A percentile compares a stretch with the other conserved stretches of the same genome.
Conservation (phyloP, 352 stramenopile species). For the Phytophthora ramorum region DNA sequence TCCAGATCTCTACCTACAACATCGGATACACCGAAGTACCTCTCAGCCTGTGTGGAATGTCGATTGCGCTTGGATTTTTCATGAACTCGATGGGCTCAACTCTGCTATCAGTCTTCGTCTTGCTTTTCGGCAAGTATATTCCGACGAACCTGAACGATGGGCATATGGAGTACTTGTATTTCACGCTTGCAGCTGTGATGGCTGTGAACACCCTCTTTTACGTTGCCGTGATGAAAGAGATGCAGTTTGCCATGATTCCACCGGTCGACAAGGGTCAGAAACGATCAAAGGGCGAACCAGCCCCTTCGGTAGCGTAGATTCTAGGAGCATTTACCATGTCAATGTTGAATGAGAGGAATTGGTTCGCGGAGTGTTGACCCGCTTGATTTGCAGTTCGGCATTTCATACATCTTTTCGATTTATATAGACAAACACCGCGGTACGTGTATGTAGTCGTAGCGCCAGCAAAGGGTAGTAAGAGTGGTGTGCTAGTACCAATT, state of each 20-base stretch:
- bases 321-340: not conserved
- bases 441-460: too few species aligned
- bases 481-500: too few species aligned
- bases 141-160: constrained; percentile 58
- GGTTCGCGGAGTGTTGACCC: too few species aligned
- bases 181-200: constrained; percentile 38
- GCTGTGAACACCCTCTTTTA: constrained; percentile 46
- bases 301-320: constrained; percentile 10
- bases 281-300: constrained; percentile 13
- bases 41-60: constrained; percentile 26
- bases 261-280: constrained; percentile 11
- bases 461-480: too few species aligned
- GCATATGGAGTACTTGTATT: constrained; percentile 60
- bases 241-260: constrained; percentile 38
- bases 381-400: too few species aligned
- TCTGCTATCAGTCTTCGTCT: constrained; percentile 23
- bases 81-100: constrained; percentile 34
- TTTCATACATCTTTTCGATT: too few species aligned
- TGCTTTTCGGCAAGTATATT: constrained; percentile 31
- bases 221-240: constrained; percentile 49
- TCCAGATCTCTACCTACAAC: constrained; percentile 35
- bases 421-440: too few species aligned
- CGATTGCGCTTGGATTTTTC: constrained; percentile 30
- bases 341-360: too few species aligned
- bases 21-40: constrained; percentile 30